Conservation (phyloP, 345 rosid genomes). For the Barbarea vulgaris region DNA sequence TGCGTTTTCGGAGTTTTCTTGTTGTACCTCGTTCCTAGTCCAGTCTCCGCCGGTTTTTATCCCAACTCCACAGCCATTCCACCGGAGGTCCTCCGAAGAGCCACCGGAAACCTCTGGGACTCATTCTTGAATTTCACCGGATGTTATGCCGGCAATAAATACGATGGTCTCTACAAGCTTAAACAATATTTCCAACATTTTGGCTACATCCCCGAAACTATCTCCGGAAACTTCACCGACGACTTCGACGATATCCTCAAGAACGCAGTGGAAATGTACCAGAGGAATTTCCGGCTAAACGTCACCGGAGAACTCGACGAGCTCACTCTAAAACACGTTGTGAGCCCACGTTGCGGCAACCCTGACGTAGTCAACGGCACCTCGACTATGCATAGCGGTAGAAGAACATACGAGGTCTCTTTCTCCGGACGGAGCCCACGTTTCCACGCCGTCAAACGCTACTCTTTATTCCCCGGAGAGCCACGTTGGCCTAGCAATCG, state of each 20-base stretch:
- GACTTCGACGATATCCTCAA: constrained; percentile 64
- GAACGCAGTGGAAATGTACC: constrained; percentile 70
- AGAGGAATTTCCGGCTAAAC: constrained; percentile 68
- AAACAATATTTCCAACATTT: constrained; percentile 40
- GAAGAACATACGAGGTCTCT: constrained; percentile 34
- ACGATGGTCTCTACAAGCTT: constrained; percentile 34
- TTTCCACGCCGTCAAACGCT: constrained; percentile 63
- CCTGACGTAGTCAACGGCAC: constrained; percentile 88
- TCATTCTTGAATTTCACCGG: constrained; percentile 38
- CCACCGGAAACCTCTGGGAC: constrained; percentile 33
- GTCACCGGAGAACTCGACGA: constrained; percentile 73
- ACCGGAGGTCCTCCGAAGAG: constrained; percentile 18
- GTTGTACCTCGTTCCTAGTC: constrained; percentile 19
- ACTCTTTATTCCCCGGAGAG: constrained; percentile 64
- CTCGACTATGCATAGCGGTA: constrained; percentile 67
- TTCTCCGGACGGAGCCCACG: constrained; percentile 21
- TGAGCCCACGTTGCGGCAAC: constrained; percentile 78
- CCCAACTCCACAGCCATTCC: constrained; percentile 33
- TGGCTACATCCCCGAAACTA: constrained; percentile 37
- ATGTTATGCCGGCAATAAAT: constrained; percentile 32
- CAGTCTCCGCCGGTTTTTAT: constrained; percentile 34
- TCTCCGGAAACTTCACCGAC: constrained; percentile 58
- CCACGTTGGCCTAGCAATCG: constrained; percentile 67
- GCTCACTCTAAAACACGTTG: constrained; percentile 57
- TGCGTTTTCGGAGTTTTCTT: constrained; percentile 19